Evolutionary conservation across 139 green algal genomes (phyloP), one percentile per base, ranked within the genome.

Genomic region (Gonium pectorale): DNA sequence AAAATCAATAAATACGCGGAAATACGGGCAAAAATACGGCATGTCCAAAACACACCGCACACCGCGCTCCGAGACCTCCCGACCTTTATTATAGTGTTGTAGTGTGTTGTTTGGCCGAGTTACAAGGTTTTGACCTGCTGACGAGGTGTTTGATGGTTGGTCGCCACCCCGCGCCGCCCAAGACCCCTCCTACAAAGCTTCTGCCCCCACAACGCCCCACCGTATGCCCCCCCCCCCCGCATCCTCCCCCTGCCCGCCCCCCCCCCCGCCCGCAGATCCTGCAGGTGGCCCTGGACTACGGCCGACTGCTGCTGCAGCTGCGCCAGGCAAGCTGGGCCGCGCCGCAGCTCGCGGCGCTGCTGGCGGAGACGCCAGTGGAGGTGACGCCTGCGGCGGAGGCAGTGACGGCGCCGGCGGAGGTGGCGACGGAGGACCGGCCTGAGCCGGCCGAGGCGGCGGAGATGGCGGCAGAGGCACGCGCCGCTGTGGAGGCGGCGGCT

Each of bases 221-320:
- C 67, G 26, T 19, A 38, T 31, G n/a, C 63, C 19, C 15, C 37
- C 66, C 66, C 60, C 60, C 21, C 17, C 66, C 62, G 31, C 37
- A 38, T 35, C 44, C 72, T 15, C 51, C 40, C 41, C 71, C 31
- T 67, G 19, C 51, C 27, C 54, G 29, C 26, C 40, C 41, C 24
- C 43, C 41, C 11, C 21, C 38, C 7, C 26, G 3, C 29, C 24
- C 24, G 0, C 49, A 77, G 79, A 52, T 87, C 38, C 85, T 93
- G 21, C 54, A 86, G 6, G 72, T 89, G 27, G 85, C 89, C 0
- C 78, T 94, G 33, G 81, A 91, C 70, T 94, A 94, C 67, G 86
- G 79, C 17, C 63, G 77, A 19, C 73, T 86, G 15, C 81, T 92
- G 84, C 81, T 94, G 68, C 84, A 90, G 86, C 85, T 94, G 17